Base-by-base conservation (phyloP, 768 basidiomycete species). In the Lanmaoa pseudosensibilis region DNA sequence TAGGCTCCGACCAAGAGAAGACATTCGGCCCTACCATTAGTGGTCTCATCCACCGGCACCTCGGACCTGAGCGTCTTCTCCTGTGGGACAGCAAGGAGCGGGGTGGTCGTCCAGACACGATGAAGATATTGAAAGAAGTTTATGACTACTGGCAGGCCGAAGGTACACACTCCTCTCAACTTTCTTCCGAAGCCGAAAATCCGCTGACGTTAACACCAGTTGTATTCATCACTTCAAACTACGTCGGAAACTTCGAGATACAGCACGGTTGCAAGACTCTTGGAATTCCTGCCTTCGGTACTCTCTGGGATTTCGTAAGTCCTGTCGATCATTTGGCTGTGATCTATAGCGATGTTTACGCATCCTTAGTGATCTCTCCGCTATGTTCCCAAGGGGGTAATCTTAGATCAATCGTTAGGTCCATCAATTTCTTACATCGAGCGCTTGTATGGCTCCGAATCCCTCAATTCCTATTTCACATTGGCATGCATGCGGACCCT, bases 211-310 rank as follows among this genome's bases (percentile, higher is more conserved):
- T 39, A 12, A 48, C 25, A 19, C 32, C 34, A 84, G 85, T 92
- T 44, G 84, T 91, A 27, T 89, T 92, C 72, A 88, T 92, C 70
- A 92, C 89, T 9, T 90, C 88, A n/a, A 92, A 92, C 74, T 86
- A 80, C 63, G 78, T 83, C 39, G 89, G 89, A 30, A 91, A 92
- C 70, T 76, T 80, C 15, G 88, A 92, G 65, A 86, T 92, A 57
- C 90, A 89, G 81, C 77, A 87, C 68, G 89, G 87, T 21, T 90
- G 84, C 75, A 89, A 85, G 70, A 79, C 79, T 60, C 81, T 80
- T 49, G 83, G 83, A 25, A 87, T 87, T 62, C 86, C 85, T 40
- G 81, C 80, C 43, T 85, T 84, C 61, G 86, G 86, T 54, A 87
- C 86, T 15, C 75, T 88, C 30, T 87, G 86, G 86, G 86, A 87